A percentile compares a stretch with the other conserved stretches of the same genome.
These are phyloP conservation scores for Ormosia semicastrata DNA, from an alignment of 306 rosid genomes.

Conservation along the genomic window DNA sequence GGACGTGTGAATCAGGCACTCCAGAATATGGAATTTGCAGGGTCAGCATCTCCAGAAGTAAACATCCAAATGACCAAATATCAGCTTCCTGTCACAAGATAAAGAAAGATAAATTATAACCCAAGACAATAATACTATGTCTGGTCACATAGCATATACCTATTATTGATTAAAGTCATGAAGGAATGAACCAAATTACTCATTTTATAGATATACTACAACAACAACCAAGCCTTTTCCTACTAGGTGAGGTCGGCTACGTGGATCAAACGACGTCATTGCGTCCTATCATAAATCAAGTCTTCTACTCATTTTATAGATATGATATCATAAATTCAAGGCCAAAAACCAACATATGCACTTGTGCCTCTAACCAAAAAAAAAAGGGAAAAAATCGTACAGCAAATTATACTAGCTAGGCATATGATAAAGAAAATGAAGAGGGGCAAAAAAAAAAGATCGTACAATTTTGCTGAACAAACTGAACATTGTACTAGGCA, in stretches of 20 bases:
- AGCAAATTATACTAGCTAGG: neutral
- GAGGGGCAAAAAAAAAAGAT: neutral
- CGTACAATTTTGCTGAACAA: neutral
- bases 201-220: neutral
- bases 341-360: slow-evolving; percentile 2
- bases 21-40: slow-evolving; percentile 72
- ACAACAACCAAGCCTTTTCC: no score
- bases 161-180: neutral
- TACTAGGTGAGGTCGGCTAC: no score
- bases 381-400: neutral
- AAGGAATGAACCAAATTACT: neutral
- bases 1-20: slow-evolving; percentile 54
- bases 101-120: slow-evolving; percentile 6
- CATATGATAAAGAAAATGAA: neutral
- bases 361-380: neutral
- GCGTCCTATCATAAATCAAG: no score
- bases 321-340: neutral
- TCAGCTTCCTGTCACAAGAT: slow-evolving; percentile 74
- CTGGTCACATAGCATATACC: neutral
- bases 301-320: neutral
- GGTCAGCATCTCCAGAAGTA: slow-evolving; percentile 80
- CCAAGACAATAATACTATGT: neutral
- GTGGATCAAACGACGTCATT: no score
- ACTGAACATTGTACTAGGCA: neutral
- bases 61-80: slow-evolving; percentile 98